A percentile compares a stretch with the other conserved stretches of the same genome.
Conservation (phyloP, 805 yeast genomes). For the Komagataella populi region DNA sequence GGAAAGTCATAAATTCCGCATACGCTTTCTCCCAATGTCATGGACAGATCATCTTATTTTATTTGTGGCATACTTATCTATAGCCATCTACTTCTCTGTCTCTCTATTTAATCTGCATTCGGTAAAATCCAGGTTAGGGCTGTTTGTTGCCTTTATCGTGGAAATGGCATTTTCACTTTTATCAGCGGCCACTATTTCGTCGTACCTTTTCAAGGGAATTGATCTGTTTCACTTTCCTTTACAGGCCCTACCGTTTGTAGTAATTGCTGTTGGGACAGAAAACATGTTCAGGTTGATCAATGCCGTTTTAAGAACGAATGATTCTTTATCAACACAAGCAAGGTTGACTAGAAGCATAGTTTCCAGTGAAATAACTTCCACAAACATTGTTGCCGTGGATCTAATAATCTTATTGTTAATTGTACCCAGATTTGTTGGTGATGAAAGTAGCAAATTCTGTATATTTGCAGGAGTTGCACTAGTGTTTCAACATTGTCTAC, state of each 20-base stretch:
- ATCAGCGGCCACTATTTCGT: conserved; percentile 28
- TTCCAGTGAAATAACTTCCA: conserved; percentile 22
- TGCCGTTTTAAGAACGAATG: conserved; percentile 24
- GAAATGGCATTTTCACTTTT: conserved; percentile 24
- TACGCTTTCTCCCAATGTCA: conserved; percentile 9
- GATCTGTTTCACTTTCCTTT: conserved; percentile 24
- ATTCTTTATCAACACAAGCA: conserved; percentile 24
- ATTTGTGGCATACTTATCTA: conserved; percentile 1
- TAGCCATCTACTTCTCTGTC: conserved; percentile 17
- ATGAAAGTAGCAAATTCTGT: conserved; percentile 23
- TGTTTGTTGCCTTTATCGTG: conserved; percentile 27
- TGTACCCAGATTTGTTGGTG: conserved; percentile 15
- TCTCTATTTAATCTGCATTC: conserved; percentile 25
- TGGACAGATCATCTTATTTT: conserved; percentile 3
- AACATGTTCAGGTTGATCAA: conserved; percentile 32
- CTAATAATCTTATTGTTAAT: conserved; percentile 11
- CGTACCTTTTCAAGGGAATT: conserved; percentile 19
- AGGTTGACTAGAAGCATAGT: conserved; percentile 23
- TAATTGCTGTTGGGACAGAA: conserved; percentile 29
- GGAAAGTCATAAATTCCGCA: conserved; percentile 4
- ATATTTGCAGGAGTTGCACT: conserved; percentile 33
- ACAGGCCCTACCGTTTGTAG: conserved; percentile 25
- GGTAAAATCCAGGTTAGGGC: conserved; percentile 31
- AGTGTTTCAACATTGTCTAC: conserved; percentile 46
- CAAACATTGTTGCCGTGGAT: conserved; percentile 19